Evolutionary conservation across 2,329 filamentous ascomycete genomes (phyloP), one percentile per base, ranked within the genome.

Genomic region (Aspergillus sp.): DNA sequence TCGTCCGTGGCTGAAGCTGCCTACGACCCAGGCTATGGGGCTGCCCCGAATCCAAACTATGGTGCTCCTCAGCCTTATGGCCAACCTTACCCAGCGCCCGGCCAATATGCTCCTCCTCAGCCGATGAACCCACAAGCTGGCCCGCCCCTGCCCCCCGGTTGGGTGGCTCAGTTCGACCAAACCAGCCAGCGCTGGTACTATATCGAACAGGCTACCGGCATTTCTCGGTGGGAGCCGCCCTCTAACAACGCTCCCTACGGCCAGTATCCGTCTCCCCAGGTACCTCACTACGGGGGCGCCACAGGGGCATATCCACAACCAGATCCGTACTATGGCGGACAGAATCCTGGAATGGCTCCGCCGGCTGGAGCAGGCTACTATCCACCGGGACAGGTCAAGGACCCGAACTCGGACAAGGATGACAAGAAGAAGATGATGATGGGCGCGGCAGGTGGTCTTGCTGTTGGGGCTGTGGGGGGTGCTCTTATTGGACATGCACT

Each of bases 81-180:
- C 26, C 13, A 30, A 6, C 36, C 48, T 41, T 22, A 18, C 30
- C 30, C 32, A 36, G 36, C 41, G 18, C 22, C 49, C 24, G 22
- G 24, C 26, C 26, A 52, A 26, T 39, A 39, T 15, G 24, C 39
- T 11, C 50, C 34, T 17, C 41, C 50, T 17, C 50, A 20, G 15
- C 26, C n/a, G 15, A 45, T 26, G 22, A 52, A 39, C 38, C 48
- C 34, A 15, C 49, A 36, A 12, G 4, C 30, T 13, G 41, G 26
- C 13, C 50, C 50, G 18, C 50, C 50, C 26, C 41, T 53, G 6
- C 51, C 51, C n/a, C 51, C 51, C 11, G 51, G 51, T n/a, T 53
- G 51, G 51, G 51, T 53, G 2, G 51, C 51, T 3, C 51, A 53
- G 51, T 53, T 53, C 42, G 51, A 53, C 42, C 51, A 53, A 18